Evolutionary conservation across 2,329 filamentous ascomycete species (phyloP).

Genomic region (Cyanodermella asteris): DNA sequence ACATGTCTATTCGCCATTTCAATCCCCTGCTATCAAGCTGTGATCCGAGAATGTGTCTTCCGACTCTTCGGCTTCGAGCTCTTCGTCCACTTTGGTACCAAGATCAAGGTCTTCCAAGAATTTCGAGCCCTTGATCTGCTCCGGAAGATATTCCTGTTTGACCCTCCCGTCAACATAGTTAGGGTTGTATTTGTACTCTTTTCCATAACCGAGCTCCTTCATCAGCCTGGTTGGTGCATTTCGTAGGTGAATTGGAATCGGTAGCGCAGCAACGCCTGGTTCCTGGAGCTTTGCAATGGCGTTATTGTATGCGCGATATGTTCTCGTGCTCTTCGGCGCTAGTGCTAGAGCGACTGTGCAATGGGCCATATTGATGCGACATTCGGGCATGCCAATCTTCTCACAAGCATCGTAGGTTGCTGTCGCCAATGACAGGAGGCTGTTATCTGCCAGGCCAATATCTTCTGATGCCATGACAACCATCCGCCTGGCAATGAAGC

Average conservation of each 20-base stretch:
- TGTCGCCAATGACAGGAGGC: constrained; percentile 62
- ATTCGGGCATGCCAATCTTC: constrained; percentile 89
- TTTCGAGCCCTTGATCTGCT: constrained; percentile 41
- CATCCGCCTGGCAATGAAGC: constrained; percentile 81
- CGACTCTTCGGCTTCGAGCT: constrained; percentile 13
- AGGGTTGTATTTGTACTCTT: constrained; percentile 83
- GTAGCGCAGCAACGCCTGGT: constrained; percentile 59
- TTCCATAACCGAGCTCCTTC: constrained; percentile 62
- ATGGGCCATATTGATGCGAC: constrained; percentile 77
- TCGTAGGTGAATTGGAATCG: constrained; percentile 67
- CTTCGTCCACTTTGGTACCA: constrained; percentile 55
- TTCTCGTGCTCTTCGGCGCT: constrained; percentile 67
- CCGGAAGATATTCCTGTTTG: constrained; percentile 74
- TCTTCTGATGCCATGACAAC: constrained; percentile 92
- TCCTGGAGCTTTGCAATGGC: constrained; percentile 60
- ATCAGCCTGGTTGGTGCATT: constrained; percentile 86
- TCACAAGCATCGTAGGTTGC: constrained; percentile 72
- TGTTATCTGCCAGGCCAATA: constrained; percentile 72
- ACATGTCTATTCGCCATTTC: no score
- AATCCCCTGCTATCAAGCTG: no score
- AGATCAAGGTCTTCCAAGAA: constrained; percentile 69
- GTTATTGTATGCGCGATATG: constrained; percentile 63
- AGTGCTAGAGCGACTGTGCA: constrained; percentile 59
- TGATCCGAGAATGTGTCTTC: no score
- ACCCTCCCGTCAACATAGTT: constrained; percentile 68